Evolutionary conservation across 1,284 basidiomycete genomes (phyloP).

Genomic region (Fistulina hepatica): DNA sequence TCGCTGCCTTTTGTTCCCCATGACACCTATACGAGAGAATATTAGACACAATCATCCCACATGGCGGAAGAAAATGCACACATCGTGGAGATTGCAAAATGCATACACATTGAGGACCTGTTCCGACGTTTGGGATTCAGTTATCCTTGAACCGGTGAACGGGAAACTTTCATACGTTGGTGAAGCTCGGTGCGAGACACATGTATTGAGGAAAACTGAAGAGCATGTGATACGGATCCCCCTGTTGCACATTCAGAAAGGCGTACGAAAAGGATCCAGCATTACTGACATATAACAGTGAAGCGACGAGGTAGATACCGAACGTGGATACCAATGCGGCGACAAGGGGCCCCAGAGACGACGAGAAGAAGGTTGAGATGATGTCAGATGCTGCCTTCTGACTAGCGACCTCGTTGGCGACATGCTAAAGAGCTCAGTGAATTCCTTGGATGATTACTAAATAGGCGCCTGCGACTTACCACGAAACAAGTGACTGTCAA

Average conservation of each 20-base stretch:
- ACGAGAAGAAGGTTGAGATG: conserved; percentile 51
- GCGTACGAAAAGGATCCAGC: conserved; percentile 10
- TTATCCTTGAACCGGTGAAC: too few relatives aligned
- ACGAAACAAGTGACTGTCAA: conserved; percentile 70
- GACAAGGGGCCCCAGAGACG: conserved; percentile 74
- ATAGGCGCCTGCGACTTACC: conserved; percentile 34
- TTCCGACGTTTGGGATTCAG: too few relatives aligned
- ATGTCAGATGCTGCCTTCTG: conserved; percentile 32
- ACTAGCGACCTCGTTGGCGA: conserved; percentile 41
- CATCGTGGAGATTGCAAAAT: conserved; percentile 75
- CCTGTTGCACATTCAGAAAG: conserved; percentile 31
- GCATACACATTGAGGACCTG: conserved; percentile 71
- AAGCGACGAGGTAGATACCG: conserved; percentile 75
- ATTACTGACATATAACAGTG: conserved; percentile 75
- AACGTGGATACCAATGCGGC: conserved; percentile 86
- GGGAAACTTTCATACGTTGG: too few relatives aligned
- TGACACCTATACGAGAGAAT: conserved; percentile 35
- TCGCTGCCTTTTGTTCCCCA: conserved; percentile 87
- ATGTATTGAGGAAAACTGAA: conserved; percentile 94
- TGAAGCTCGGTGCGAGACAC: conserved; percentile 83
- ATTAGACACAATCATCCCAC: conserved; percentile 8
- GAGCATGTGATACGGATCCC: conserved; percentile 97
- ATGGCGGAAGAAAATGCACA: neutral
- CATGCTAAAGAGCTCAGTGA: conserved; percentile 33
- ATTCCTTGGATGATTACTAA: neutral